Evolutionary conservation across 2,329 filamentous ascomycete species (phyloP), one percentile per base, ranked within the genome.

Genomic region (Orbilia oligospora): DNA sequence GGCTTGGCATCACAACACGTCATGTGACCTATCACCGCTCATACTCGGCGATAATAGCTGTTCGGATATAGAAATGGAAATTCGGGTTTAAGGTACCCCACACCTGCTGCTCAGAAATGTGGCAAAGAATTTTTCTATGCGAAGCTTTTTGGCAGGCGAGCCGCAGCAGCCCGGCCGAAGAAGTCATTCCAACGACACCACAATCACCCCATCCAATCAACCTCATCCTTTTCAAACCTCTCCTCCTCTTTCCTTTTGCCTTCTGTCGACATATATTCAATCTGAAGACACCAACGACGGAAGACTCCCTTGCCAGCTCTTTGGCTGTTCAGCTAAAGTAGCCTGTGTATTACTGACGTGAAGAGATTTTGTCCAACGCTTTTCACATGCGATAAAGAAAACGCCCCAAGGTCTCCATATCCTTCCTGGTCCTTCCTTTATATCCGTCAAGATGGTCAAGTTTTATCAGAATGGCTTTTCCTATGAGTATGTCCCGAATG

Each of bases 381-480:
- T 48, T 12, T 68, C 68, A 64, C 68, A 72, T 78, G 68, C 58
- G 33, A 53, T 66, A 55, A 71, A 30, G 33, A 58, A 49, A 56
- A n/a, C 38, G 1, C 0, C 20, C 36, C 12, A 33, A 56, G 56
- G 20, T 22, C 36, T 55, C 36, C 67, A 38, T n/a, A 41, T 27
- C 33, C 58, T 51, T 22, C 5, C 5, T 9, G 20, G n/a, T 5
- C 8, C 18, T 5, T 18, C 6, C 30, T 55, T 70, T 9, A 64
- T 65, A 67, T 30, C 22, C 44, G 46, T 20, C 71, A 81, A 76
- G 36, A 82, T 82, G 81, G 81, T 82, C 44, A 82, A 82, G 75
- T 81, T 82, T 63, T 82, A 81, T 33, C 81, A 82, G 71, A 82
- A 81, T 73, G 80, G 78, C 36, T 82, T 82, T 79, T 81, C 81